phyloP scores from a whole-genome alignment of 129 eudicot species.

The Flaveria ramosissima region DNA sequence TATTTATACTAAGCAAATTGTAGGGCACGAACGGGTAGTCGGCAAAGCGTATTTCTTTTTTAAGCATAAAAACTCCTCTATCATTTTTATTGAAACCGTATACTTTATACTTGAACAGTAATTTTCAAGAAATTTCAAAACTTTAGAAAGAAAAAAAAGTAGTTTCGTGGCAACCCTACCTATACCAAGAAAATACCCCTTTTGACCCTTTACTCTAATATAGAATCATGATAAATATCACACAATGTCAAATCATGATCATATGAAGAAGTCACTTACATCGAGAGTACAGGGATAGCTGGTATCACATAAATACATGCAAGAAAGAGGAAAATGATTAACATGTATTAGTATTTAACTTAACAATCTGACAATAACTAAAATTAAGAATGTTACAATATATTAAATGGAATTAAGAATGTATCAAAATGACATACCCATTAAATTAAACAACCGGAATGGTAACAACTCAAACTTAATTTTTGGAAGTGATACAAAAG shows the following conservation, averaged over 20 bases:
- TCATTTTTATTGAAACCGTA: too few relatives aligned
- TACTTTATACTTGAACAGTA: too few relatives aligned
- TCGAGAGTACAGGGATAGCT: slow-evolving; percentile 95
- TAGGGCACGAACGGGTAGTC: too few relatives aligned
- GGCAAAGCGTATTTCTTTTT: too few relatives aligned
- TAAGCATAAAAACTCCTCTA: too few relatives aligned
- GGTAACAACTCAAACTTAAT: slow-evolving; percentile 78
- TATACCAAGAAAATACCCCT: neutral
- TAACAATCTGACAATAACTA: neutral
- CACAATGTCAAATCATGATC: neutral
- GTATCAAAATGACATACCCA: slow-evolving; percentile 58
- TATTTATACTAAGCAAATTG: neutral
- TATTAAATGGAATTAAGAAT: neutral
- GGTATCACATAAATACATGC: slow-evolving; percentile 44
- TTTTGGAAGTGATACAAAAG: slow-evolving; percentile 95
- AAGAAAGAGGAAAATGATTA: slow-evolving; percentile 24
- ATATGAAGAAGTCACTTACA: slow-evolving; percentile 59
- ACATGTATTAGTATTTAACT: slow-evolving; percentile 11
- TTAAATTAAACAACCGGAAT: slow-evolving; percentile 79
- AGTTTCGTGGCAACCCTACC: too few relatives aligned
- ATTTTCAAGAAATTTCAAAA: too few relatives aligned
- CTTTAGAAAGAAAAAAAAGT: too few relatives aligned
- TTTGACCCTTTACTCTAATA: neutral
- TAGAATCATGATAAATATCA: neutral
- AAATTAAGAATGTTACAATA: neutral